Percentiles rank a stretch among this genome's conserved stretches.
These are phyloP conservation scores for Teunomyces lycoperdinae DNA, from an alignment of 805 yeast genomes.

Conservation along the genomic window DNA sequence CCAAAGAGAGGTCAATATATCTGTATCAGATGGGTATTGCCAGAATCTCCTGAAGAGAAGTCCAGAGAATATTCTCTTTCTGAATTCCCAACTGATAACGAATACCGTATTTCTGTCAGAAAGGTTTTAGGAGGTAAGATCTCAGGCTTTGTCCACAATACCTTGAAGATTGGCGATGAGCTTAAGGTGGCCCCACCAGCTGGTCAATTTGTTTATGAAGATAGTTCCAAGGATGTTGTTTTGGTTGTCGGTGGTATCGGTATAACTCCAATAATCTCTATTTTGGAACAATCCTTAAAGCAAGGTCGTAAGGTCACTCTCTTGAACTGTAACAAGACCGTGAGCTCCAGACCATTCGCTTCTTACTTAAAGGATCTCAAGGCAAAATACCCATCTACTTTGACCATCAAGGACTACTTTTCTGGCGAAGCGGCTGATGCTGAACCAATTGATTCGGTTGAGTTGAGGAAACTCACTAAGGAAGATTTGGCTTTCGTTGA, in stretches of 20 bases:
- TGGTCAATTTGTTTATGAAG: conserved; percentile 47
- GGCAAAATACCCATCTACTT: conserved; percentile 10
- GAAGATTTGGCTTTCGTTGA: conserved; percentile 21
- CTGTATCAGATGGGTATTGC: conserved; percentile 29
- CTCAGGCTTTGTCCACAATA: conserved; percentile 49
- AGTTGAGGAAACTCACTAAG: conserved; percentile 10
- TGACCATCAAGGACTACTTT: conserved; percentile 21
- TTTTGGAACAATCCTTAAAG: conserved; percentile 39
- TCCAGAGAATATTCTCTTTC: conserved; percentile 62
- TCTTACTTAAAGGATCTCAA: conserved; percentile 17
- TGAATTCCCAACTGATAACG: conserved; percentile 27
- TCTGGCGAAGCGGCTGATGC: conserved; percentile 5
- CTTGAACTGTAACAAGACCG: conserved; percentile 29
- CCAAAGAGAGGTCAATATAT: conserved; percentile 49
- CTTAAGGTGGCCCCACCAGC: conserved; percentile 56
- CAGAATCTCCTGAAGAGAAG: conserved; percentile 40
- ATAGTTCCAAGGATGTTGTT: conserved; percentile 22
- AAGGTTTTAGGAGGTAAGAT: conserved; percentile 46
- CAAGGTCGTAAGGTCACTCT: conserved; percentile 31
- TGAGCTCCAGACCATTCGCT: conserved; percentile 21
- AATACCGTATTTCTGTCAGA: conserved; percentile 60
- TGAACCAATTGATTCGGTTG: conserved; percentile 11
- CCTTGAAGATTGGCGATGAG: conserved; percentile 45
- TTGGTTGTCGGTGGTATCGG: conserved; percentile 66
- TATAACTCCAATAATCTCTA: conserved; percentile 60